A percentile compares a stretch with the other conserved stretches of the same genome.
These are phyloP conservation scores for Fonsecaea erecta DNA, from an alignment of 2,329 filamentous ascomycete genomes.

Conservation along the genomic window DNA sequence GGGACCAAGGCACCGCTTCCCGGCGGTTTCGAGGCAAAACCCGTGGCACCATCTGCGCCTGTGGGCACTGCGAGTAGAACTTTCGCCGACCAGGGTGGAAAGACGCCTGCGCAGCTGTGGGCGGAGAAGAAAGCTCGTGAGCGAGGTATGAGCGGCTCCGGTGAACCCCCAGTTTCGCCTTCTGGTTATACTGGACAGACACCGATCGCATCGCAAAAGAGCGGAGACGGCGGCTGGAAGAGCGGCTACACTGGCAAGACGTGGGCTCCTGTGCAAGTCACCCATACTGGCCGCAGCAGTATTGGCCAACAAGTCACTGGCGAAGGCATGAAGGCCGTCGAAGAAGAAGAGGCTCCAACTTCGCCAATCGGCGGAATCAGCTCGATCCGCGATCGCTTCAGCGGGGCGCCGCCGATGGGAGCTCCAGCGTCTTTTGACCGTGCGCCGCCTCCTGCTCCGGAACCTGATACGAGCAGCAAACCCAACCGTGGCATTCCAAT, in stretches of 20 bases:
- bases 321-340: conserved; percentile 45
- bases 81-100: conserved; percentile 92
- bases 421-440: conserved; percentile 50
- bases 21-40: conserved; percentile 66
- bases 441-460: conserved; percentile 62
- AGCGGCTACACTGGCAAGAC: conserved; percentile 88
- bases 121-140: conserved; percentile 93
- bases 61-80: conserved; percentile 85
- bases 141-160: conserved; percentile 61
- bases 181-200: conserved; percentile 48
- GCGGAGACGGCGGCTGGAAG: conserved; percentile 79
- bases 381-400: conserved; percentile 81
- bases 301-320: conserved; percentile 69
- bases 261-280: conserved; percentile 83
- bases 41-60: conserved; percentile 64
- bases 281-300: conserved; percentile 69
- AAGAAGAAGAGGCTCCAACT: conserved; percentile 55
- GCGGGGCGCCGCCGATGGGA: conserved; percentile 73
- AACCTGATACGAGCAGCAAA: conserved; percentile 67
- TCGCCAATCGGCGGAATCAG: conserved; percentile 69
- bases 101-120: conserved; percentile 96
- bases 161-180: conserved; percentile 54
- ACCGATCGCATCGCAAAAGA: conserved; percentile 70
- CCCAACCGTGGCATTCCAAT: conserved; percentile 76
- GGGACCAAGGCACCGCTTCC: conserved; percentile 90